Base-by-base conservation (phyloP, 2,329 filamentous ascomycete genomes). In the Fusarium aywerte region DNA sequence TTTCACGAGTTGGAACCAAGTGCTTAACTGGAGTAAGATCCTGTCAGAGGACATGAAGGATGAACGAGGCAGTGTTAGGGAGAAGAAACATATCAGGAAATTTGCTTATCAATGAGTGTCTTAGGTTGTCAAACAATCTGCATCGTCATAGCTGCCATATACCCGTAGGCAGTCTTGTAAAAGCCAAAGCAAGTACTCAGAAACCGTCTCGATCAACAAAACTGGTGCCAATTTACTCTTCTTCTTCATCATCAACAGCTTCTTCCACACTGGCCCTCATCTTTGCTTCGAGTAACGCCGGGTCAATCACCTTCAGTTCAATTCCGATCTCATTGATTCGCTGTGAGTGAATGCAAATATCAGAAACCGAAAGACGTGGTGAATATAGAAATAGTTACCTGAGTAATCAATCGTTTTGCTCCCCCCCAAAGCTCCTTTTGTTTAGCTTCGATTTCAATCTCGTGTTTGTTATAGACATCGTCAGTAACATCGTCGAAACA, bases 11-110 rank as follows among this genome's bases (percentile, higher is more conserved):
- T 48, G 10, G 45, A 48, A 4, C 16, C 31, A 10, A 23, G 9
- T 3, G 32, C 32, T 9, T 15, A 48, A 6, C 2, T 15, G 8
- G 2, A 10, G 5, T 16, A 4, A 3, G 8, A 0, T 13, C 20
- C 1, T 8, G 12, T 8, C 4, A 13, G n/a, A 27, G 4, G 16
- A 18, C 1, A 13, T 2, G 11, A 18, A 18, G 7, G 8, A 4
- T 20, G 4, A 9, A 27, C 5, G 10, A 27, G 3, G 7, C 8
- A 7, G 1, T 13, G 4, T 12, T 5, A 29, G 23, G 7, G 13
- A 29, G 2, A 15, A n/a, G 32, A 12, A 29, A 0, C 0, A 13
- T 0, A 29, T 13, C 4, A 18, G 9, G 10, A 16, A 7, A 5
- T 23, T 25, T 39, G 1, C 20, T 1, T 3, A 27, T 42, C 4